Conservation (phyloP, 257 asterid genomes). For the Pogostemon cablin region DNA sequence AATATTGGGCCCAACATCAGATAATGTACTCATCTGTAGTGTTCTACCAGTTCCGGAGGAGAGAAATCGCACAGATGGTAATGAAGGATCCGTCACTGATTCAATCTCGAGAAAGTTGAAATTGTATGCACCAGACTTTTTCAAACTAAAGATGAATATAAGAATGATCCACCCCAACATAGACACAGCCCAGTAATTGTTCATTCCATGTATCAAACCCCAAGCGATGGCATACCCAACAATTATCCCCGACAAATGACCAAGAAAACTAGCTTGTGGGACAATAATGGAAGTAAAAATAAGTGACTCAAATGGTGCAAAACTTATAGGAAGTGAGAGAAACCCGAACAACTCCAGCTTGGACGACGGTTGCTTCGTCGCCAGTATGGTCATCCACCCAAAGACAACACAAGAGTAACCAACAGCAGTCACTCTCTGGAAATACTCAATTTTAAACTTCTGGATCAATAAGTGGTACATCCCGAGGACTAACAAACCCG, state of each 20-base stretch:
- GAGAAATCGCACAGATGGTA: slow-evolving; percentile 77
- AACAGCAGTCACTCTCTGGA: slow-evolving; percentile 90
- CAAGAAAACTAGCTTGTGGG: slow-evolving; percentile 94
- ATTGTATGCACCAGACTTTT: slow-evolving; percentile 75
- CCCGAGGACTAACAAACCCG: slow-evolving; percentile 81
- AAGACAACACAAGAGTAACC: slow-evolving; percentile 99
- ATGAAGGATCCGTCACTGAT: slow-evolving; percentile 73
- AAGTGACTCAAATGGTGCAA: slow-evolving; percentile 93
- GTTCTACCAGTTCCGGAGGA: slow-evolving; percentile 77
- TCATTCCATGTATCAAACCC: slow-evolving; percentile 97
- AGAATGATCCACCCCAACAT: slow-evolving; percentile 80
- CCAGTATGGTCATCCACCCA: slow-evolving; percentile 98
- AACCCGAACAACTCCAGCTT: slow-evolving; percentile 91
- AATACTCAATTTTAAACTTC: slow-evolving; percentile 76
- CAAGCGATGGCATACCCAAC: slow-evolving; percentile 87
- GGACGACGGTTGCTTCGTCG: slow-evolving; percentile 81
- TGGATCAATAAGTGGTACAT: slow-evolving; percentile 79
- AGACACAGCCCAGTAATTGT: slow-evolving; percentile 85
- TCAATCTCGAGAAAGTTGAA: slow-evolving; percentile 85
- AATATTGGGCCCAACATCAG: slow-evolving; percentile 60
- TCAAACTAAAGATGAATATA: slow-evolving; percentile 75
- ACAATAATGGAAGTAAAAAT: slow-evolving; percentile 91
- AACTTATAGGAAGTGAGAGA: slow-evolving; percentile 92
- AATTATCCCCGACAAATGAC: slow-evolving; percentile 86
- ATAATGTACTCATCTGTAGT: slow-evolving; percentile 58